Evolutionary conservation across 2,329 filamentous ascomycete species (phyloP).

Genomic region (Canariomyces notabilis): DNA sequence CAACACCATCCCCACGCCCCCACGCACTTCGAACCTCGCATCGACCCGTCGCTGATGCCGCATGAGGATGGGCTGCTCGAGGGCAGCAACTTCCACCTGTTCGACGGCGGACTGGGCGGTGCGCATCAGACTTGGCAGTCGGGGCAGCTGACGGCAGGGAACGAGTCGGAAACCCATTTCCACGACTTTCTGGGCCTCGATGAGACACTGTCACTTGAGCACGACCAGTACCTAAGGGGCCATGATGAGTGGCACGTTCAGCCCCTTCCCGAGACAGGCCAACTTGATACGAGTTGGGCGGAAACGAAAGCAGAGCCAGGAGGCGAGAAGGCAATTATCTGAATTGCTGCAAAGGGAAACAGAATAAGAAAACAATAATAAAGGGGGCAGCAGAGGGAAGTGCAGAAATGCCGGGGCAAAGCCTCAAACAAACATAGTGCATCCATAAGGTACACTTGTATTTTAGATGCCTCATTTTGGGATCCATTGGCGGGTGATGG

Average conservation of each 20-base stretch:
- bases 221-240: conserved; percentile 19
- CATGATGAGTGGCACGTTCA: conserved; percentile 28
- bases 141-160: conserved; percentile 5
- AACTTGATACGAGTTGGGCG: conserved; percentile 26
- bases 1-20: conserved; percentile 14
- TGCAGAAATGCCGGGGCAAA: background rate
- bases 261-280: conserved; percentile 19
- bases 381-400: background rate
- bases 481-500: background rate
- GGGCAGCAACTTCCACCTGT: conserved; percentile 13
- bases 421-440: background rate
- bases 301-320: conserved; percentile 18
- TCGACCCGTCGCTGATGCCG: conserved; percentile 28
- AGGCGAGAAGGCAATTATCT: background rate
- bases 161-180: conserved; percentile 22
- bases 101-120: conserved; percentile 8
- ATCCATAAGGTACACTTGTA: background rate
- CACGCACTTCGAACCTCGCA: conserved; percentile 25
- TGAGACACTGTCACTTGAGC: conserved; percentile 26
- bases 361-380: background rate
- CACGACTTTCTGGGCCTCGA: conserved; percentile 24
- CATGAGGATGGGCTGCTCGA: conserved; percentile 24
- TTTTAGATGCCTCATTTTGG: background rate
- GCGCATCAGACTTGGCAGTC: conserved; percentile 18
- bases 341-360: background rate